Evolutionary conservation across 2,329 filamentous ascomycete genomes (phyloP).

Genomic region (Verticillium tricorpus): DNA sequence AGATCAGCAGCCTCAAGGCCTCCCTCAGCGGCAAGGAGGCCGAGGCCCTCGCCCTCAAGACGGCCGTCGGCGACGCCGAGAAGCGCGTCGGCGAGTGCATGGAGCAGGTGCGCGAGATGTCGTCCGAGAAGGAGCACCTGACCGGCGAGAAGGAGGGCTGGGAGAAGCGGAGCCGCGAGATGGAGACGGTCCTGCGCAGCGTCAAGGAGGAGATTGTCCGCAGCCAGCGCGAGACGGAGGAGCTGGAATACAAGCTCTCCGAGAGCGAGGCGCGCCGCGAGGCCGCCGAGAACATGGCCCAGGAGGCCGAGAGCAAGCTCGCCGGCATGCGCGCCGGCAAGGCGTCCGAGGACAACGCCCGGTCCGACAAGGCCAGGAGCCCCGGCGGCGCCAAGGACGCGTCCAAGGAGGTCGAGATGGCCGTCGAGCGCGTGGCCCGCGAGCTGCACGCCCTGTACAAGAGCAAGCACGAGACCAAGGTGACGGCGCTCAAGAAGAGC

Average conservation of each 20-base stretch:
- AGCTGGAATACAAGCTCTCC: constrained; percentile 69
- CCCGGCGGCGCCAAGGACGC: constrained; percentile 22
- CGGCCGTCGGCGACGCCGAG: constrained; percentile 85
- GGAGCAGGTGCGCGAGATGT: constrained; percentile 78
- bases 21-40: constrained; percentile 90
- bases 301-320: constrained; percentile 72
- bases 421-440: constrained; percentile 85
- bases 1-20: constrained; percentile 91
- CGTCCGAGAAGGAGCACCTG: constrained; percentile 64
- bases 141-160: constrained; percentile 73
- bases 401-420: constrained; percentile 69
- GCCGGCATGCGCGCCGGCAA: constrained; percentile 66
- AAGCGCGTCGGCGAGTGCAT: constrained; percentile 82
- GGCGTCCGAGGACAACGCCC: constrained; percentile 31
- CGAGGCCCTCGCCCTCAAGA: constrained; percentile 81
- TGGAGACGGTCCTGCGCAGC: constrained; percentile 74
- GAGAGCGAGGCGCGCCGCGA: constrained; percentile 72
- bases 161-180: constrained; percentile 80
- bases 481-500: constrained; percentile 78
- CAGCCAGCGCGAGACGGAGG: constrained; percentile 75
- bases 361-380: constrained; percentile 31
- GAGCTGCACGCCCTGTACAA: constrained; percentile 94
- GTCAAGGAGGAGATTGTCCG: constrained; percentile 78
- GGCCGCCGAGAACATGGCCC: constrained; percentile 69
- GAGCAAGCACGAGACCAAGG: constrained; percentile 95